These are phyloP conservation scores for Carex scoparia DNA, from an alignment of 176 grass and related monocot genomes.

Conservation along the genomic window DNA sequence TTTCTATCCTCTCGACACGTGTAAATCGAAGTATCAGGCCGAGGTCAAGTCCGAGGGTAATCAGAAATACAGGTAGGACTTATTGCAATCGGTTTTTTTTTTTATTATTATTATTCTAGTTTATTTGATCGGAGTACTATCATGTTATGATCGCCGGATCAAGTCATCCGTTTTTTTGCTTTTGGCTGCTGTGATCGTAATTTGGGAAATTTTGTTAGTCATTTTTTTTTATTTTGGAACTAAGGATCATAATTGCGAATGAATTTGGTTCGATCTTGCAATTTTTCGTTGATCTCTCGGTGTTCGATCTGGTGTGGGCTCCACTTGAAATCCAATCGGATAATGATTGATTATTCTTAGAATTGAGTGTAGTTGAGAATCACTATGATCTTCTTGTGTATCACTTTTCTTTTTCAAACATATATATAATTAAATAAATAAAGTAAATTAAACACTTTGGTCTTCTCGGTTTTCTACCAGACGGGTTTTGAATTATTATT, in stretches of 20 bases:
- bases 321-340: not conserved
- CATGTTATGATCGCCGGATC: conserved; percentile 1
- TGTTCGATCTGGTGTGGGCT: not conserved
- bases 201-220: not conserved
- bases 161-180: not conserved
- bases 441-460: not conserved
- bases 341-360: conserved; percentile 1
- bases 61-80: conserved; percentile 73
- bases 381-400: not conserved
- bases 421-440: not conserved
- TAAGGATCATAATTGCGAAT: not conserved
- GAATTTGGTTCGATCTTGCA: conserved; percentile 14
- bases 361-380: not conserved
- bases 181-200: not conserved
- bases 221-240: not conserved
- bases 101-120: not conserved
- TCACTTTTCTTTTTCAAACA: not conserved
- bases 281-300: not conserved
- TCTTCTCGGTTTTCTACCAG: not conserved
- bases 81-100: not conserved
- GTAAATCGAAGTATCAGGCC: conserved; percentile 96
- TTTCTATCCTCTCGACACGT: conserved; percentile 95
- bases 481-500: not conserved
- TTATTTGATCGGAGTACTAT: not conserved
- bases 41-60: conserved; percentile 58